phyloP scores from a whole-genome alignment of 768 basidiomycete species.

The Coprinopsis sp. region DNA sequence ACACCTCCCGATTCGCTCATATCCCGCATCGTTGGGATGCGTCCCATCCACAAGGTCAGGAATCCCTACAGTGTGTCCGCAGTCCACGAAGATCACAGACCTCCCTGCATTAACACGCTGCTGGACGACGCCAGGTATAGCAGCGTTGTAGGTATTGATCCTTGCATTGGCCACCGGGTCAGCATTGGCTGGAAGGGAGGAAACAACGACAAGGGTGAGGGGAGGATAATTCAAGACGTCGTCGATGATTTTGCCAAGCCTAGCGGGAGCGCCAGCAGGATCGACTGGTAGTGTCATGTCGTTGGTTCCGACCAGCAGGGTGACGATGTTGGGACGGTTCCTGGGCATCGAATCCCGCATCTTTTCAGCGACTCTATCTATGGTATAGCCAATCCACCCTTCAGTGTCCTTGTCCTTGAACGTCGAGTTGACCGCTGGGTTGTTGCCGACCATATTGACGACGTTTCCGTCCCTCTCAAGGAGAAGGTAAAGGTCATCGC shows the following conservation, averaged over 20 bases:
- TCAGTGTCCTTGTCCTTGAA: slow-evolving; percentile 4
- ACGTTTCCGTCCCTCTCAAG: slow-evolving; percentile 2
- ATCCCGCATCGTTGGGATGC: slow-evolving; percentile 1
- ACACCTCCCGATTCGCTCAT: slow-evolving; percentile 5
- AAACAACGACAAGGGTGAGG: slow-evolving; percentile 3
- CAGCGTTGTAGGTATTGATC: neutral
- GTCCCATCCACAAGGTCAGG: neutral
- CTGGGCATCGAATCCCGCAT: slow-evolving; percentile 2
- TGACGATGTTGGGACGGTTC: slow-evolving; percentile 5
- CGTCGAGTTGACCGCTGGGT: neutral
- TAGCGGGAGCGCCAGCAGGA: neutral
- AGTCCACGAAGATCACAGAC: slow-evolving; percentile 2
- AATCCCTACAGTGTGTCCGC: neutral
- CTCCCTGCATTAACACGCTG: neutral
- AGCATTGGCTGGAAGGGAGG: neutral
- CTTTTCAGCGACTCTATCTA: neutral
- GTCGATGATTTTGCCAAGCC: slow-evolving; percentile 1
- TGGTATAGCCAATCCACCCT: neutral
- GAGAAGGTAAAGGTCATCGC: slow-evolving; percentile 5
- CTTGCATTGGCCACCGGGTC: neutral
- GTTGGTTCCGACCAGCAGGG: slow-evolving; percentile 4
- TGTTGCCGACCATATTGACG: slow-evolving; percentile 7
- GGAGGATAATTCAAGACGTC: neutral
- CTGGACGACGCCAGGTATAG: slow-evolving; percentile 3
- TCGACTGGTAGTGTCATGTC: neutral